Percentiles rank a stretch among this genome's conserved stretches.
phyloP scores from a whole-genome alignment of 768 basidiomycete genomes.

The Suillus subalutaceus region DNA sequence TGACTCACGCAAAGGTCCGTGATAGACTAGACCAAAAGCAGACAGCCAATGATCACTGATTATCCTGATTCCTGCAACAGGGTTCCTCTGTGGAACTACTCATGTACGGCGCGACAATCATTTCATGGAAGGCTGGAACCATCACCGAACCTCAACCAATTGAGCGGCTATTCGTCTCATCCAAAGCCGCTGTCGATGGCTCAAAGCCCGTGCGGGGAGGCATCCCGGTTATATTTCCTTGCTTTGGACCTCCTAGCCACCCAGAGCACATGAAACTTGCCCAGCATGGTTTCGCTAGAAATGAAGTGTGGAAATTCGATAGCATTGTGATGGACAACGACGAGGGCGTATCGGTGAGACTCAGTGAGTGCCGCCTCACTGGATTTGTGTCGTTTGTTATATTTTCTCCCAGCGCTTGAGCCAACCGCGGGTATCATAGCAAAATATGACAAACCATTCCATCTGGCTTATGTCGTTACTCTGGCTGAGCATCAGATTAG shows the following conservation, averaged over 20 bases:
- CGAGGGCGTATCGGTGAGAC: conserved; percentile 70
- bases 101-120: conserved; percentile 83
- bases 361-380: conserved; percentile 55
- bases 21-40: not conserved
- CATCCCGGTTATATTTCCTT: conserved; percentile 74
- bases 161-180: conserved; percentile 83
- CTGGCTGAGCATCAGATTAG: conserved; percentile 72
- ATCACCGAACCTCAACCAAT: conserved; percentile 35
- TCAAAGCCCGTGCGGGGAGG: conserved; percentile 72
- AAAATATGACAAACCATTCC: conserved; percentile 66
- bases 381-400: conserved; percentile 1
- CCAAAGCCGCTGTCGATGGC: conserved; percentile 78
- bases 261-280: conserved; percentile 67
- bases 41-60: conserved; percentile 1
- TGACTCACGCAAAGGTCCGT: conserved; percentile 66
- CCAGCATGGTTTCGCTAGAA: conserved; percentile 95
- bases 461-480: conserved; percentile 80
- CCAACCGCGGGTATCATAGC: conserved; percentile 61
- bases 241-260: conserved; percentile 85
- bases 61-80: conserved; percentile 35
- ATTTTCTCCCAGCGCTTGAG: conserved; percentile 53
- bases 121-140: conserved; percentile 77
- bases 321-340: conserved; percentile 66
- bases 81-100: conserved; percentile 69
- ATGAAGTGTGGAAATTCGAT: conserved; percentile 70